phyloP scores from a whole-genome alignment of 768 basidiomycete species.

The Panellus pusillus region DNA sequence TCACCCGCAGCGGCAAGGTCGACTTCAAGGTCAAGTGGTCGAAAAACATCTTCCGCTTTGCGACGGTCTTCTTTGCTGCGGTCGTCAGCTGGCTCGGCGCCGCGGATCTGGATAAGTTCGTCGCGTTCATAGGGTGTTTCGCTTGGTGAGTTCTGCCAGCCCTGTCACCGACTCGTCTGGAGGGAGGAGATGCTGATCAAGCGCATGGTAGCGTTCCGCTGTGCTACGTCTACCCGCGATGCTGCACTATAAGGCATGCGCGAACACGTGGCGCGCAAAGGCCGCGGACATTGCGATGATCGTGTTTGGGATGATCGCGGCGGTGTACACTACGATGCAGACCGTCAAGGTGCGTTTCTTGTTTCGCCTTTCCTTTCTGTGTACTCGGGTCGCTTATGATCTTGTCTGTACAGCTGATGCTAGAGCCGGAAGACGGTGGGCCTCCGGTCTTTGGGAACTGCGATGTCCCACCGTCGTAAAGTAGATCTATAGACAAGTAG shows the following conservation, averaged over 20 bases:
- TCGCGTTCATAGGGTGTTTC: constrained; percentile 88
- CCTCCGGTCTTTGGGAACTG: constrained; percentile 38
- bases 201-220: constrained; percentile 71
- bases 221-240: constrained; percentile 91
- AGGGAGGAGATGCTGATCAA: neutral
- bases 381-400: constrained; percentile 14
- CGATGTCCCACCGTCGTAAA: constrained; percentile 6
- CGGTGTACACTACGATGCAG: constrained; percentile 78
- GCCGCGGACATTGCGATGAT: constrained; percentile 70
- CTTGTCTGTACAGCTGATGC: constrained; percentile 51
- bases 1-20: constrained; percentile 83
- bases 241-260: constrained; percentile 87
- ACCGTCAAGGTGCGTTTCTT: constrained; percentile 60
- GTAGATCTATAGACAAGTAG: neutral
- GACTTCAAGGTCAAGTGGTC: constrained; percentile 87
- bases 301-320: constrained; percentile 69
- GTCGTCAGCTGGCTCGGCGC: constrained; percentile 81
- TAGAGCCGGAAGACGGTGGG: constrained; percentile 44
- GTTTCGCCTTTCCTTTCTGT: neutral
- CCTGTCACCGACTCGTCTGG: neutral
- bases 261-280: constrained; percentile 68
- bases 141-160: constrained; percentile 76
- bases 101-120: constrained; percentile 92
- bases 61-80: constrained; percentile 77
- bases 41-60: constrained; percentile 88